Evolutionary conservation across 1,284 basidiomycete species (phyloP), one percentile per base, ranked within the genome.

Genomic region (Leccinum pseudoinsigne): DNA sequence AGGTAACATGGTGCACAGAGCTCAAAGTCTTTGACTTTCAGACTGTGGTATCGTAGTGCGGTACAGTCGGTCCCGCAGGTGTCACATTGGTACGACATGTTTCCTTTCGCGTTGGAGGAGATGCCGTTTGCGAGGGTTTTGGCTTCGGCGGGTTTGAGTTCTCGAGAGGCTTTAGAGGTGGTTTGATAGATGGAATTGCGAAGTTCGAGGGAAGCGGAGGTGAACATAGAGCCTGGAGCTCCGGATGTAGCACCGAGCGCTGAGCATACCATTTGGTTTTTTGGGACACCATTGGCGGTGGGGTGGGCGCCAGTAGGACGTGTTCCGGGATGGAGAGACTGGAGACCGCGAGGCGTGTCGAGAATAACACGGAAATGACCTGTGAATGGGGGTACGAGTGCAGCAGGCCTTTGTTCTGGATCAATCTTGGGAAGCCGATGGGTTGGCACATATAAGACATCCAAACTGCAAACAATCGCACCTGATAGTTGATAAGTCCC

Each of bases 401-500:
- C 87, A 1, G 97, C 93, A 6, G 97, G 97, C 62, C 96, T 86
- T 64, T 95, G 92, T 73, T 98, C 97, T 40, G 96, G 95, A 80
- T 50, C 47, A 50, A 50, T 50, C 47, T 50, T 23, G 12, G 10
- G 21, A 50, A 50, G 21, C 12, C 47, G 4, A 50, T 23, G 21
- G 47, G 47, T 50, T 50, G 47, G 47, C 12, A 23, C 47, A 50
- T 21, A 21, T 50, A 23, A 50, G 12, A 50, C 47, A 23, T 50
- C 21, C n/a, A 4, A 38, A 58, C 1, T 18, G 3, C 18, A 70
- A 75, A 61, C 38, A 61, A 62, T 18, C 57, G 62, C 69, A 94
- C 95, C 84, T 97, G 97, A 75, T 99, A 99, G 81, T 99, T 99
- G 76, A 99, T 92, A 64, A 99, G 82, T 0, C 97, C 97, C 97